Conservation (phyloP, 768 basidiomycete species). For the Pleurotus djamor region DNA sequence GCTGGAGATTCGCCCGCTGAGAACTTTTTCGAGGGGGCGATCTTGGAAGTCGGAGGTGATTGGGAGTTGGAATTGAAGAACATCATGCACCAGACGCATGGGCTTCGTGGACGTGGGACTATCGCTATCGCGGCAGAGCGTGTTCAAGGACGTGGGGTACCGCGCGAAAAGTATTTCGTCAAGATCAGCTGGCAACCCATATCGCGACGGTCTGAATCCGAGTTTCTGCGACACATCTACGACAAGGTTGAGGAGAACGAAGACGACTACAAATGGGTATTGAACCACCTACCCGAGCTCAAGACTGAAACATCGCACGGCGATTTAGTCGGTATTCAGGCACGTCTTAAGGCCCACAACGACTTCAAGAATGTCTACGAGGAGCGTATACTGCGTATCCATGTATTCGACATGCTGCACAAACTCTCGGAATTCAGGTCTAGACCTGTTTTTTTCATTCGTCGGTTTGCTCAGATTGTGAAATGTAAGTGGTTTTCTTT, state of each 20-base stretch:
- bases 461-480: background rate
- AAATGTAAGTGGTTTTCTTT: background rate
- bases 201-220: background rate
- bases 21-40: background rate
- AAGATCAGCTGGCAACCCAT: background rate
- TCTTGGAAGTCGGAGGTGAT: background rate
- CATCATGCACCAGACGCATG: background rate
- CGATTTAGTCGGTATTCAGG: background rate
- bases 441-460: too few relatives aligned
- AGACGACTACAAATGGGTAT: background rate
- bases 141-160: too few relatives aligned
- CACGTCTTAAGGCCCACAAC: background rate
- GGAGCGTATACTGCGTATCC: background rate
- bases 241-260: background rate
- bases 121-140: background rate
- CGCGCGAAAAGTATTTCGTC: background rate
- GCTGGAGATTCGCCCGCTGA: background rate
- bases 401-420: background rate
- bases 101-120: background rate
- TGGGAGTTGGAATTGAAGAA: background rate
- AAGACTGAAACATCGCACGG: background rate
- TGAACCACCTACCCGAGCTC: background rate
- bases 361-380: background rate
- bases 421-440: background rate
- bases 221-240: background rate